Evolutionary conservation across 2,329 filamentous ascomycete species (phyloP).

Genomic region (Cladosporium sp.): DNA sequence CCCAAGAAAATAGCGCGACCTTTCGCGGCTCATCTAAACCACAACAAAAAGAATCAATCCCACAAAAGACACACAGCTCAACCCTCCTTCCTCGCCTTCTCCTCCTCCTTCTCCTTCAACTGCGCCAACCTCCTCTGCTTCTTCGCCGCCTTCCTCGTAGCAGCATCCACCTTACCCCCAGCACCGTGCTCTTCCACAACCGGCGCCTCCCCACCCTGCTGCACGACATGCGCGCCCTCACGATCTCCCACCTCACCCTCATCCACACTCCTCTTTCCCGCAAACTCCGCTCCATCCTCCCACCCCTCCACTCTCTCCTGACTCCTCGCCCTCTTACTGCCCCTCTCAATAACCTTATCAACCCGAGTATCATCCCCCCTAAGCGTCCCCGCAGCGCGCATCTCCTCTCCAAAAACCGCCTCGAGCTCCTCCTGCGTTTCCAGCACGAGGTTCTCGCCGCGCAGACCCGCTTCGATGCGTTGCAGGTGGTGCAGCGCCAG

Average conservation of each 20-base stretch:
- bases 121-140: conserved; percentile 44
- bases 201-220: conserved; percentile 31
- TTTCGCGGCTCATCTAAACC: no score
- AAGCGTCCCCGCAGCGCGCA: conserved; percentile 8
- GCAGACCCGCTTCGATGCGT: conserved; percentile 49
- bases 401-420: conserved; percentile 35
- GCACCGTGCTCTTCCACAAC: conserved; percentile 21
- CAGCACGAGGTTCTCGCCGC: conserved; percentile 47
- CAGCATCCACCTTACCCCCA: conserved; percentile 41
- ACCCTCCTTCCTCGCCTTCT: neutral
- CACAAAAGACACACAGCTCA: no score
- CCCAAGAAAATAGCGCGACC: no score
- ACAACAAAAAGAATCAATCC: no score
- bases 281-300: conserved; percentile 43
- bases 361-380: conserved; percentile 23
- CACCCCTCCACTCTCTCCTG: conserved; percentile 26
- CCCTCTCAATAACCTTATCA: conserved; percentile 31
- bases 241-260: conserved; percentile 39
- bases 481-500: conserved; percentile 51
- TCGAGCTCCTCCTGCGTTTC: conserved; percentile 34
- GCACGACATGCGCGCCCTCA: conserved; percentile 21
- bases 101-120: conserved; percentile 35
- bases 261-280: conserved; percentile 36
- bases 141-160: conserved; percentile 53
- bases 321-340: conserved; percentile 24